Evolutionary conservation across 1,284 basidiomycete genomes (phyloP).

Genomic region (Neolentinus lepideus): DNA sequence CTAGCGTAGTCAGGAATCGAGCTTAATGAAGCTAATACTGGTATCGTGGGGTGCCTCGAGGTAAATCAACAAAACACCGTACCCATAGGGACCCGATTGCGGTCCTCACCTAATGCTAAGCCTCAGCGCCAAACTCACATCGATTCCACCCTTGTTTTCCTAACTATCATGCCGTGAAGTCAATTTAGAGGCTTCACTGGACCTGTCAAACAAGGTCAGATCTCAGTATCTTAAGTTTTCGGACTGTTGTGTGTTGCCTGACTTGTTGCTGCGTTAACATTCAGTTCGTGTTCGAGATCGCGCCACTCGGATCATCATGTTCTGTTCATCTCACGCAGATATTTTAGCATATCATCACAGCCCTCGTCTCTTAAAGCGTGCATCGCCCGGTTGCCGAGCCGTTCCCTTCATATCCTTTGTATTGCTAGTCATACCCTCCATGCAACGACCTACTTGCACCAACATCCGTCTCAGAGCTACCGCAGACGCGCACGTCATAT

Average conservation of each 20-base stretch:
- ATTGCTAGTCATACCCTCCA: conserved; percentile 4
- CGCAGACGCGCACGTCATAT: conserved; percentile 28
- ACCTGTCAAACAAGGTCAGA: neutral
- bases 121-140: neutral
- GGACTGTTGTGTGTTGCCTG: neutral
- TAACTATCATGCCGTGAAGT: neutral
- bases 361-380: neutral
- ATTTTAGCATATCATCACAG: neutral
- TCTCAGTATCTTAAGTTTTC: conserved; percentile 1
- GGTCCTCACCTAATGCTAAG: neutral
- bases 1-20: neutral
- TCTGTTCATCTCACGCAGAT: conserved; percentile 1
- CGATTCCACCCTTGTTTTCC: neutral
- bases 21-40: conserved; percentile 1
- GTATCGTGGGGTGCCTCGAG: neutral
- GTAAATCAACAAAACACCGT: conserved; percentile 1
- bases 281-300: neutral
- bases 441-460: conserved; percentile 23
- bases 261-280: neutral
- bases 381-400: neutral
- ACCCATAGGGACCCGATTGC: neutral
- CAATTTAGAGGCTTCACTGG: neutral
- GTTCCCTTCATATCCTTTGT: neutral
- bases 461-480: conserved; percentile 22
- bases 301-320: neutral